A percentile compares a stretch with the other conserved stretches of the same genome.
phyloP scores from a whole-genome alignment of 805 yeast genomes.

The Cyberlindnera subsufficiens region DNA sequence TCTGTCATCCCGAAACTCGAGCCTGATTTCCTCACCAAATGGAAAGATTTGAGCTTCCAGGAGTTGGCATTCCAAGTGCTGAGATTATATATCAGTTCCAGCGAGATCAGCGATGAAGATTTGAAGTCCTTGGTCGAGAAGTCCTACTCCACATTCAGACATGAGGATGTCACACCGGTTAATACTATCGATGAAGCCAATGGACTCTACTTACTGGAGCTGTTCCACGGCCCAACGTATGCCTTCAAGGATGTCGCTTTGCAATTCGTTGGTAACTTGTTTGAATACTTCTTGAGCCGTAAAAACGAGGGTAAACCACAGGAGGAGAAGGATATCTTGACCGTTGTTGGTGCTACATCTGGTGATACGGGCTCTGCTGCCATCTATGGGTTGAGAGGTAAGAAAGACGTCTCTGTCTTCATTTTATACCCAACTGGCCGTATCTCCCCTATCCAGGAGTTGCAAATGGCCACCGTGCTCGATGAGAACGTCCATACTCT shows the following conservation, averaged over 20 bases:
- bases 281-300: slow-evolving; percentile 84
- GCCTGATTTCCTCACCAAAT: slow-evolving; percentile 47
- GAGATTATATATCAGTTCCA: slow-evolving; percentile 66
- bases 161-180: slow-evolving; percentile 84
- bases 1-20: slow-evolving; percentile 65
- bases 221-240: slow-evolving; percentile 98
- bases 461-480: slow-evolving; percentile 95
- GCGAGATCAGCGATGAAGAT: slow-evolving; percentile 70
- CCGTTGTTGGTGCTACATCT: slow-evolving; percentile 98
- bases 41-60: slow-evolving; percentile 75
- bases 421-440: slow-evolving; percentile 96
- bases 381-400: slow-evolving; percentile 93
- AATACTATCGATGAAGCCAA: slow-evolving; percentile 49
- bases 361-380: slow-evolving; percentile 99
- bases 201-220: slow-evolving; percentile 73
- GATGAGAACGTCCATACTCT: slow-evolving; percentile 92
- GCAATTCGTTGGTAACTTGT: slow-evolving; percentile 95
- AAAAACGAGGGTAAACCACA: slow-evolving; percentile 51
- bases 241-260: slow-evolving; percentile 99
- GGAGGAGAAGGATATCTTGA: slow-evolving; percentile 67
- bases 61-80: slow-evolving; percentile 84
- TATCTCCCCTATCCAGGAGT: slow-evolving; percentile 96
- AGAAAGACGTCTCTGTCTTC: slow-evolving; percentile 96
- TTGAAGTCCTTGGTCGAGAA: slow-evolving; percentile 53
- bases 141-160: slow-evolving; percentile 89